Evolutionary conservation across 345 rosid species (phyloP).

Genomic region (Stellera chamaejasme): DNA sequence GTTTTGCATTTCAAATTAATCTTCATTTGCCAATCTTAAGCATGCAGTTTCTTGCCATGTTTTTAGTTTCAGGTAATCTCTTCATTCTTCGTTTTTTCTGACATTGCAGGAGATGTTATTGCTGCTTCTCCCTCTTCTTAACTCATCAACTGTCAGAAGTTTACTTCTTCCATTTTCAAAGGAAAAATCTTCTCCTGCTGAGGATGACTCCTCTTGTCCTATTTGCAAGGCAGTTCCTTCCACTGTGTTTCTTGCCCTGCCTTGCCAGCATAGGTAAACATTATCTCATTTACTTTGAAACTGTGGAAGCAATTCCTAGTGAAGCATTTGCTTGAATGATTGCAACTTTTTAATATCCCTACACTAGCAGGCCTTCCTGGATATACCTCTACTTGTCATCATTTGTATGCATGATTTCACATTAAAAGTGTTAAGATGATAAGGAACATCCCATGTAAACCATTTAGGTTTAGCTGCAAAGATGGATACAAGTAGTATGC

Average conservation of each 20-base stretch:
- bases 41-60: not conserved
- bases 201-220: constrained; percentile 63
- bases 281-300: not conserved
- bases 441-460: too few relatives aligned
- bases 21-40: not conserved
- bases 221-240: constrained; percentile 75
- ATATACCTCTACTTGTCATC: not conserved
- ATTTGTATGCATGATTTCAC: too few relatives aligned
- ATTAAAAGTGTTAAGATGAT: too few relatives aligned
- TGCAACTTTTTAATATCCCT: not conserved
- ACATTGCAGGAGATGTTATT: constrained; percentile 81
- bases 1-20: not conserved
- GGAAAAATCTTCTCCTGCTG: constrained; percentile 57
- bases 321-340: not conserved
- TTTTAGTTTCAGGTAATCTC: not conserved
- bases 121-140: constrained; percentile 95
- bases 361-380: not conserved
- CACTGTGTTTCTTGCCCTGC: constrained; percentile 82
- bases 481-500: too few relatives aligned
- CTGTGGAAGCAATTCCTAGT: not conserved
- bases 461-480: too few relatives aligned
- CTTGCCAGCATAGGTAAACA: constrained; percentile 84
- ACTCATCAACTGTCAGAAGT: constrained; percentile 71
- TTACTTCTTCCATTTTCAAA: constrained; percentile 79
- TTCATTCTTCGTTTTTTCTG: constrained; percentile 2